phyloP scores from a whole-genome alignment of 345 rosid species.

The Camelina laxa region DNA sequence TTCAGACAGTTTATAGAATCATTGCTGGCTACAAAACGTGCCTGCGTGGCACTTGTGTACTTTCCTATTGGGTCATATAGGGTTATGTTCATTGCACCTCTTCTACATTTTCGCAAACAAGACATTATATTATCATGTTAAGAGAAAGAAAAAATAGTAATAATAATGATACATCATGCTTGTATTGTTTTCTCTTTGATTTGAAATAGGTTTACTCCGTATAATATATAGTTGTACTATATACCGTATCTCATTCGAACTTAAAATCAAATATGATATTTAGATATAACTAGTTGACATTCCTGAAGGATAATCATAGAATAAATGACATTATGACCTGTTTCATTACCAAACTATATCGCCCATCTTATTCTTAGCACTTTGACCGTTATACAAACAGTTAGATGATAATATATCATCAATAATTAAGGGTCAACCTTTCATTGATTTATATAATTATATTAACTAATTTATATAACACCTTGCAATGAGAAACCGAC shows the following conservation, averaged over 20 bases:
- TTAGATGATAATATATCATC: slow-evolving; percentile 17
- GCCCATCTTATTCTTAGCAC: slow-evolving; percentile 23
- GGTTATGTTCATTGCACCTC: slow-evolving; percentile 38
- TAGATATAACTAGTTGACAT: slow-evolving; percentile 38
- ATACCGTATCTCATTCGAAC: slow-evolving; percentile 23
- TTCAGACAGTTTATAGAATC: slow-evolving; percentile 35
- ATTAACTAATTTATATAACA: slow-evolving; percentile 9
- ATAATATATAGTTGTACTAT: slow-evolving; percentile 1
- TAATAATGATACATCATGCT: neutral
- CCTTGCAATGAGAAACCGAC: slow-evolving; percentile 31
- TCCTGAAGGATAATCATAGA: slow-evolving; percentile 27
- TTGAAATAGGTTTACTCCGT: neutral
- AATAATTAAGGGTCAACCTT: slow-evolving; percentile 32
- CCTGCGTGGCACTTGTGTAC: slow-evolving; percentile 41
- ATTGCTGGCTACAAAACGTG: slow-evolving; percentile 40
- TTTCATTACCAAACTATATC: slow-evolving; percentile 25
- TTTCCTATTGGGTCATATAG: slow-evolving; percentile 36
- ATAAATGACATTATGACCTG: slow-evolving; percentile 27
- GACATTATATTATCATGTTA: neutral
- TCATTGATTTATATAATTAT: slow-evolving; percentile 4
- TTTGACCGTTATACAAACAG: slow-evolving; percentile 30
- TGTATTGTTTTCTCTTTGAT: slow-evolving; percentile 16
- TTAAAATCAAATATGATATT: slow-evolving; percentile 7
- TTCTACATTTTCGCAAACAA: neutral
- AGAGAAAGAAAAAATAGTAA: neutral